Percentiles rank a stretch among this genome's conserved stretches.
phyloP scores from a whole-genome alignment of 306 rosid species.

The Rosa lucieae region DNA sequence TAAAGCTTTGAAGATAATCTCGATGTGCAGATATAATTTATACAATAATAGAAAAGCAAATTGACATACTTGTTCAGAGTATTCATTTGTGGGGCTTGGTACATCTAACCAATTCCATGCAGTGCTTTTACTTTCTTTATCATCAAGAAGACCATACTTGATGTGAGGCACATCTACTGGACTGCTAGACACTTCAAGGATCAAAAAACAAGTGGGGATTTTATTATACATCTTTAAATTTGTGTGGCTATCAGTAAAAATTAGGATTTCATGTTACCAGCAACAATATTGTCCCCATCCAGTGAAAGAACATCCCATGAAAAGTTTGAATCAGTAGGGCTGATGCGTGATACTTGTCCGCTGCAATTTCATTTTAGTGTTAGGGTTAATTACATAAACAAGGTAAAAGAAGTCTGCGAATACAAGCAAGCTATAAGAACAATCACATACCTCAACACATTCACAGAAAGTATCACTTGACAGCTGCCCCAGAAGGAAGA shows the following conservation, averaged over 20 bases:
- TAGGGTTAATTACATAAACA: slow-evolving; percentile 18
- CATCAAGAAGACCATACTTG: slow-evolving; percentile 65
- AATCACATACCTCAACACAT: slow-evolving; percentile 55
- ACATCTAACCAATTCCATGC: slow-evolving; percentile 80
- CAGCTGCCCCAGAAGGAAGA: slow-evolving; percentile 74
- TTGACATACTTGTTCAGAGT: slow-evolving; percentile 71
- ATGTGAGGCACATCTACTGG: slow-evolving; percentile 81
- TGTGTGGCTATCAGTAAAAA: slow-evolving; percentile 13
- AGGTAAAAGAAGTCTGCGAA: slow-evolving; percentile 1
- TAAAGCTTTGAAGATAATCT: slow-evolving; percentile 20
- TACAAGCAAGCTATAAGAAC: slow-evolving; percentile 23
- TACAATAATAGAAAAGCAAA: slow-evolving; percentile 20
- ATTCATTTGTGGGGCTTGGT: slow-evolving; percentile 52
- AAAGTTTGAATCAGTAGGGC: slow-evolving; percentile 63
- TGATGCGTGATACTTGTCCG: slow-evolving; percentile 62
- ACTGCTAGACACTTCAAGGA: slow-evolving; percentile 77
- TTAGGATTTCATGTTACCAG: slow-evolving; percentile 61
- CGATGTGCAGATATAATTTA: slow-evolving; percentile 11
- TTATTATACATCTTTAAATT: slow-evolving; percentile 6
- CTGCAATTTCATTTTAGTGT: slow-evolving; percentile 43
- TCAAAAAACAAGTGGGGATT: slow-evolving; percentile 19
- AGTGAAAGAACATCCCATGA: slow-evolving; percentile 79
- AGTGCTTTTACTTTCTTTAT: slow-evolving; percentile 44
- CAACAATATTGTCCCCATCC: slow-evolving; percentile 78
- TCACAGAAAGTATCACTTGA: slow-evolving; percentile 70